A percentile compares a stretch with the other conserved stretches of the same genome.
Conservation (phyloP, 208 protist genomes). For the Crithidia bombi region DNA sequence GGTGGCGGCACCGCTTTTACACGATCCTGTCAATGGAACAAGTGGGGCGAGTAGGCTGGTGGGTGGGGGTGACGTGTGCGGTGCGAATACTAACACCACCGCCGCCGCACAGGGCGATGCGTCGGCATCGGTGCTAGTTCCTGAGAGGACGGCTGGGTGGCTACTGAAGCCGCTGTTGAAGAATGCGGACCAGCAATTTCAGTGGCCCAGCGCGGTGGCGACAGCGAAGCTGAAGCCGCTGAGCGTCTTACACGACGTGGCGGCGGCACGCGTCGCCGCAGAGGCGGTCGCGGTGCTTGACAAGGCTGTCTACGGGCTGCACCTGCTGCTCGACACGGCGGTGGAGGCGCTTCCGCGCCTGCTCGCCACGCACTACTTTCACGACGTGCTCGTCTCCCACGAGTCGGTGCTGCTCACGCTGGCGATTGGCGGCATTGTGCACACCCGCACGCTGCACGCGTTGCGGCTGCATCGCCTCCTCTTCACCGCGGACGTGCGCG, state of each 20-base stretch:
- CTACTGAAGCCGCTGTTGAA: slow-evolving; percentile 59
- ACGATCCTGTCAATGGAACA: background rate
- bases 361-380: slow-evolving; percentile 42
- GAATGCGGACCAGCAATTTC: slow-evolving; percentile 56
- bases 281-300: slow-evolving; percentile 35
- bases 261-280: slow-evolving; percentile 13
- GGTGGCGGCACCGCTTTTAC: background rate
- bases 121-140: slow-evolving; percentile 7
- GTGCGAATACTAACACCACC: background rate
- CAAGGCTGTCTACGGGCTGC: slow-evolving; percentile 37
- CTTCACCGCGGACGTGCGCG: slow-evolving; percentile 47
- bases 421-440: slow-evolving; percentile 46
- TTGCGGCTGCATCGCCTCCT: slow-evolving; percentile 57
- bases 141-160: slow-evolving; percentile 39
- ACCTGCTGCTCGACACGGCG: slow-evolving; percentile 38
- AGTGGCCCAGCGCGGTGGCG: slow-evolving; percentile 38
- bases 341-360: slow-evolving; percentile 40
- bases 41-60: background rate
- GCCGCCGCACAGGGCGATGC: background rate
- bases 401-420: slow-evolving; percentile 50
- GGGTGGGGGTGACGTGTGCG: too few relatives aligned
- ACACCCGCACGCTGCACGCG: slow-evolving; percentile 29
- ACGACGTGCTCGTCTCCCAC: slow-evolving; percentile 50
- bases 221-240: slow-evolving; percentile 22
- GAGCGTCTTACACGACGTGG: background rate